Evolutionary conservation across 495 filamentous ascomycete genomes (phyloP).

Genomic region (Podospora anserina): DNA sequence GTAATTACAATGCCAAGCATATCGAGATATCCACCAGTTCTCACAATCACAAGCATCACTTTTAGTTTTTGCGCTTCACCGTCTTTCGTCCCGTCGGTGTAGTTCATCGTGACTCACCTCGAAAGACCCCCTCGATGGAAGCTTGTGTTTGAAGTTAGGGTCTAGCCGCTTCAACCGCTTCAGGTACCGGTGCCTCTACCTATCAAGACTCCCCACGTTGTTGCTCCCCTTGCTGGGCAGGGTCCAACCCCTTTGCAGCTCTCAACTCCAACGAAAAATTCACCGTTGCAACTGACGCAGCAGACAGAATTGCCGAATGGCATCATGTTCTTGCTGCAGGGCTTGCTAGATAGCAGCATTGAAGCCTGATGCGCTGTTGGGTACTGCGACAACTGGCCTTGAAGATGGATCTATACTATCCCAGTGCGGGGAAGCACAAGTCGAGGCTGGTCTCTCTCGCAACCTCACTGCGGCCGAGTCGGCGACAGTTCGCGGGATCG

Average conservation of each 20-base stretch:
- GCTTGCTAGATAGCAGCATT: slow-evolving; percentile 15
- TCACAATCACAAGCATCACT: neutral
- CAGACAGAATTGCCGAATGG: slow-evolving; percentile 6
- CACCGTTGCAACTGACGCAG: neutral
- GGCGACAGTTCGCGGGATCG: neutral
- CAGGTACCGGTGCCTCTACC: neutral
- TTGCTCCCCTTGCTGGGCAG: neutral
- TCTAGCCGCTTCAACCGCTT: neutral
- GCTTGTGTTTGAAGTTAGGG: neutral
- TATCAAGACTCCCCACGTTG: neutral
- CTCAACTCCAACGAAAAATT: slow-evolving; percentile 1
- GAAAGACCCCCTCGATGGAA: neutral
- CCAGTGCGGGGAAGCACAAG: neutral
- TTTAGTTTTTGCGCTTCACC: neutral
- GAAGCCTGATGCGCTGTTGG: slow-evolving; percentile 8
- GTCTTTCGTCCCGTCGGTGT: neutral
- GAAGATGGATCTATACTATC: slow-evolving; percentile 2
- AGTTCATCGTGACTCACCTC: neutral
- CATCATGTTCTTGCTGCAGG: slow-evolving; percentile 3
- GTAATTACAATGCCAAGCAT: neutral
- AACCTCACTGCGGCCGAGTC: slow-evolving; percentile 4
- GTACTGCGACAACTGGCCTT: neutral
- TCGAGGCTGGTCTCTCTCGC: slow-evolving; percentile 10
- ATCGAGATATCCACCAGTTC: neutral
- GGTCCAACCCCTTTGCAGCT: neutral